Base-by-base conservation (phyloP, 257 asterid species). In the Petunia axillaris region DNA sequence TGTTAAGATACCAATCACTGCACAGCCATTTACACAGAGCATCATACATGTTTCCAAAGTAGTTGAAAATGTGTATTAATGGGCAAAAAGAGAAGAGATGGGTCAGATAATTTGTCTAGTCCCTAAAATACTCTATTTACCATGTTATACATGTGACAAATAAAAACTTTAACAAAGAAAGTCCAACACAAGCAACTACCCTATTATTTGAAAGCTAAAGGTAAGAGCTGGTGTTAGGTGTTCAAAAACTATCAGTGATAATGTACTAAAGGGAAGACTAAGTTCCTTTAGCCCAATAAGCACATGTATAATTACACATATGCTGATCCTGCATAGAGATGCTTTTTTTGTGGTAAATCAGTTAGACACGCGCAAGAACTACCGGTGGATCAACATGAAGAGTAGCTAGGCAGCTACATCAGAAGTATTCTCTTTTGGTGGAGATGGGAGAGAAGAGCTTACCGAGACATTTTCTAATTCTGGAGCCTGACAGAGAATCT, bases 401-500 rank as follows among this genome's bases (percentile, higher is more conserved):
- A n/a, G 76, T 48, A 71, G 59, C 77, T 71, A 35, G 44, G 44
- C 3, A 71, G 40, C 60, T 71, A 48, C 77, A 71, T 71, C 44
- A 50, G 25, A 35, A 48, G 36, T 60, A 50, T 48, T 71, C 58
- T 5, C 60, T 35, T 71, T 35, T 35, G 60, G 60, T 11, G 35
- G 43, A 71, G 16, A 50, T 71, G 60, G 62, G 60, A 73, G 62
- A 73, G 62, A 73, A 46, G 13, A 74, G 46, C 89, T 82, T 87
- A 94, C 98, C 58, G 91, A 91, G 78, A 82, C 77, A 71, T 87
- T 79, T 82, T 92, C 96, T 67, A 91, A 37, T 75, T 89, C 89
- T 2, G 97, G 91, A 14, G 86, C 64, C 88, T 92, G 97, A 78
- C 98, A 95, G 64, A 95, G 93, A 52, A 95, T 87, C 86, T 95